Percentiles rank a stretch among this genome's conserved stretches.
These are phyloP conservation scores for Ensete glaucum DNA, from an alignment of 176 grass and related monocot genomes.

Conservation along the genomic window DNA sequence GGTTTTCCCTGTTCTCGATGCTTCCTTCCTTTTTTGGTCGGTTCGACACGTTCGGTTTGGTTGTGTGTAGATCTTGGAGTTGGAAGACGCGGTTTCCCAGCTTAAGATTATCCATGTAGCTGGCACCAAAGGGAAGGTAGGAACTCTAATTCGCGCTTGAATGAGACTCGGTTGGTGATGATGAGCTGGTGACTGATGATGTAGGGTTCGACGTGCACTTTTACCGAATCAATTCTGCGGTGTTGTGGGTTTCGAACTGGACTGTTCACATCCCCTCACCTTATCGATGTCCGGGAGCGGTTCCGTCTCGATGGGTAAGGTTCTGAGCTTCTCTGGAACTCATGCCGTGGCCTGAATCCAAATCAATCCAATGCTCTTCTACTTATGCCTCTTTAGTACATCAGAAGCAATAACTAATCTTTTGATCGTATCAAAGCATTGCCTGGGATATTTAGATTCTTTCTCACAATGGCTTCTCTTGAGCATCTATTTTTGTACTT, in stretches of 20 bases:
- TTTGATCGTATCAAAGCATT: neutral
- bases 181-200: neutral
- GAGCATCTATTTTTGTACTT: neutral
- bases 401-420: neutral
- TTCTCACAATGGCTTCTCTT: too few species aligned
- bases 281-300: conserved; percentile 84
- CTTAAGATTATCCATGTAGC: conserved; percentile 85
- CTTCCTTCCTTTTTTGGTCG: neutral
- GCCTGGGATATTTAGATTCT: neutral
- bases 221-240: conserved; percentile 78
- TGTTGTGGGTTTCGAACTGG: conserved; percentile 78
- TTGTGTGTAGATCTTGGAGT: conserved; percentile 59
- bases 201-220: conserved; percentile 82
- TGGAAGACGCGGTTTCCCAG: conserved; percentile 50
- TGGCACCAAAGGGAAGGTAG: conserved; percentile 89
- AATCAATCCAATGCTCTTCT: neutral
- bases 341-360: neutral
- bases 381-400: neutral
- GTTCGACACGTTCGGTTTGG: neutral
- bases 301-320: conserved; percentile 74
- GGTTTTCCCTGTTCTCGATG: conserved; percentile 24
- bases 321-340: neutral
- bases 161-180: conserved; percentile 5
- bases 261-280: conserved; percentile 78
- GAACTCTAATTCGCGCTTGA: neutral